Evolutionary conservation across 2,329 filamentous ascomycete genomes (phyloP), one percentile per base, ranked within the genome.

Genomic region (Blastomyces silverae): DNA sequence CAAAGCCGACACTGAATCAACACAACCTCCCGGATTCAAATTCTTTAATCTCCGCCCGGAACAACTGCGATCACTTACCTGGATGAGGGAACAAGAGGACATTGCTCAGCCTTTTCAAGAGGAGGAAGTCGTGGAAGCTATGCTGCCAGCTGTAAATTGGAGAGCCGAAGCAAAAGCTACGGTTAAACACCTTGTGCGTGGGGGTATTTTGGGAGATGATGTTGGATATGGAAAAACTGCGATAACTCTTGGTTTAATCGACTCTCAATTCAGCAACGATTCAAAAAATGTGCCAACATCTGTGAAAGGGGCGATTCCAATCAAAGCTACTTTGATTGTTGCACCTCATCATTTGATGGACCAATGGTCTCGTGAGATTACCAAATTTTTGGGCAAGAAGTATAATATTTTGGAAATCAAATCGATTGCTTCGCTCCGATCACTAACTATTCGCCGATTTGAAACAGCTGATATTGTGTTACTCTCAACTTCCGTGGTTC

Each of bases 161-260:
- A 81, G 83, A 65, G 80, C 81, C 1, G 86, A 88, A 71, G 85
- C n/a, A 69, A 79, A 65, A 71, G 77, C 46, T 31, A 72, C n/a
- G 60, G 77, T 62, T 46, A 66, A 42, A 67, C 72, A 70, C 46
- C 64, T 66, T 13, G 67, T 87, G 52, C 80, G 79, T 22, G 87
- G 87, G 15, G 87, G 87, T 5, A 79, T 89, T 22, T 77, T 88
- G 44, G 86, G 86, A 1, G 85, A 88, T 69, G 79, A 84, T 56
- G 85, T 88, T 44, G 86, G 85, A 0, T 89, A 87, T 70, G 87
- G 87, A 0, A 89, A 90, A 70, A 89, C 87, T 0, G 82, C 85
- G 1, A 82, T 83, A 0, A 82, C 81, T 1, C 77, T 89, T 15
- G 85, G 80, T 0, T 73, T 89, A 10, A 81, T 88, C 39, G 78